These are phyloP conservation scores for Penicillium vulpinum DNA, from an alignment of 2,329 filamentous ascomycete genomes.

Conservation along the genomic window DNA sequence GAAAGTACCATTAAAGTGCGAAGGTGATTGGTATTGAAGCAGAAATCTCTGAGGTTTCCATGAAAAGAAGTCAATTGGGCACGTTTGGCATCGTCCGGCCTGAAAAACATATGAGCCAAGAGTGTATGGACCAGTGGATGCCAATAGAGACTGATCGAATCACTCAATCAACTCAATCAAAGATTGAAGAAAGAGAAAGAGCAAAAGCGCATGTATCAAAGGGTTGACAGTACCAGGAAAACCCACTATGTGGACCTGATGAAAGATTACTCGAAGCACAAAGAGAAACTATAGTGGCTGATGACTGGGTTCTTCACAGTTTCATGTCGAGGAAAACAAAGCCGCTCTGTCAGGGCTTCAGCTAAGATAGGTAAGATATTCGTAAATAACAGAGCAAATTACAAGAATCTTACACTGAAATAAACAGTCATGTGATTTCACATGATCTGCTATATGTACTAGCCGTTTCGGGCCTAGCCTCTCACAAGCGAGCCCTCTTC, in stretches of 20 bases:
- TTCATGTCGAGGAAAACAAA: constrained; percentile 5
- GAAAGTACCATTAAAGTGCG: not conserved
- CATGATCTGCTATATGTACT: constrained; percentile 1
- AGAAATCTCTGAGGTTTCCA: not conserved
- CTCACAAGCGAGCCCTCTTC: constrained; percentile 39
- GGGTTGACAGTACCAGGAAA: not conserved
- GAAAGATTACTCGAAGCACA: not conserved
- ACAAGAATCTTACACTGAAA: constrained; percentile 1
- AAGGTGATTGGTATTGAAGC: not conserved
- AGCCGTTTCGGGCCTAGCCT: constrained; percentile 23
- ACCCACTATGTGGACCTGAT: not conserved
- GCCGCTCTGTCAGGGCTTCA: not conserved
- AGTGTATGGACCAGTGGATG: not conserved
- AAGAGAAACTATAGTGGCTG: not conserved
- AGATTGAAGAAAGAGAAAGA: not conserved
- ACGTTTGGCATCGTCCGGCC: not conserved
- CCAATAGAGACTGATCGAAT: not conserved
- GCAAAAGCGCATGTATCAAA: not conserved
- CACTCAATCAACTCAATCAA: not conserved
- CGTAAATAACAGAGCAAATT: not conserved
- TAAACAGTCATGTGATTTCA: constrained; percentile 4
- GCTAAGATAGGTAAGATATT: constrained; percentile 9
- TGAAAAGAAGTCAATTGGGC: not conserved
- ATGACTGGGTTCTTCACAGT: not conserved
- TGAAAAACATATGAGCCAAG: not conserved